Conservation (phyloP, 2,329 filamentous ascomycete species). For the Juglanconis oblonga region DNA sequence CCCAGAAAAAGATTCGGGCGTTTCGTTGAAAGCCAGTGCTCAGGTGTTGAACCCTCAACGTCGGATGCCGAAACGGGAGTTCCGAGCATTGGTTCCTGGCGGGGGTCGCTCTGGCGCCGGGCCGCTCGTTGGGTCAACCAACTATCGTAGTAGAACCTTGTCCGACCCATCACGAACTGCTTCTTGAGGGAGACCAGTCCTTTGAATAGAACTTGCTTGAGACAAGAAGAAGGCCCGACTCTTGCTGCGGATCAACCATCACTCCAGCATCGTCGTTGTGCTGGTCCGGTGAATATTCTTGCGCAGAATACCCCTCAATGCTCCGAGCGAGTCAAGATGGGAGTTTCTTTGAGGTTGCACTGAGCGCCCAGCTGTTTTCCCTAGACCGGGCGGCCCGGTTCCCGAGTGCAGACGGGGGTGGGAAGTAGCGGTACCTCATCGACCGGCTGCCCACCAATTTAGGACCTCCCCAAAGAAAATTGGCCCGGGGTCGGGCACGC, state of each 20-base stretch:
- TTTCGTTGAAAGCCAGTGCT: neutral
- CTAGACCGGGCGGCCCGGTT: neutral
- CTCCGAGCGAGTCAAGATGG: too few species aligned
- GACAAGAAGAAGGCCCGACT: neutral
- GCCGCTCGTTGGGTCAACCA: too few species aligned
- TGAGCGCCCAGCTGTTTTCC: too few species aligned
- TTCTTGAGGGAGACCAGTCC: neutral
- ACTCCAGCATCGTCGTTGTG: too few species aligned
- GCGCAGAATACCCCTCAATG: too few species aligned
- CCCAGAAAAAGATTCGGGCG: neutral
- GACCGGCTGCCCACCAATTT: slow-evolving; percentile 14
- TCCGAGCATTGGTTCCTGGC: neutral
- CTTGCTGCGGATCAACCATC: neutral
- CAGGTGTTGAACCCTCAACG: neutral
- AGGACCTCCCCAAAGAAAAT: slow-evolving; percentile 16
- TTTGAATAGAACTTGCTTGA: neutral
- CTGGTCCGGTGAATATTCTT: too few species aligned
- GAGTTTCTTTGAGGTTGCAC: too few species aligned
- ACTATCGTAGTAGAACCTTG: too few species aligned
- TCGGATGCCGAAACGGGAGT: slow-evolving; percentile 1
- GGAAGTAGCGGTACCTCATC: slow-evolving; percentile 8
- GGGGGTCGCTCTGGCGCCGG: too few species aligned
- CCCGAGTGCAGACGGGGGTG: neutral
- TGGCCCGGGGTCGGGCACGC: slow-evolving; percentile 8
- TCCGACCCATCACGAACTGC: neutral